phyloP scores from a whole-genome alignment of 495 filamentous ascomycete species.

The Lasiosphaeria hispida region DNA sequence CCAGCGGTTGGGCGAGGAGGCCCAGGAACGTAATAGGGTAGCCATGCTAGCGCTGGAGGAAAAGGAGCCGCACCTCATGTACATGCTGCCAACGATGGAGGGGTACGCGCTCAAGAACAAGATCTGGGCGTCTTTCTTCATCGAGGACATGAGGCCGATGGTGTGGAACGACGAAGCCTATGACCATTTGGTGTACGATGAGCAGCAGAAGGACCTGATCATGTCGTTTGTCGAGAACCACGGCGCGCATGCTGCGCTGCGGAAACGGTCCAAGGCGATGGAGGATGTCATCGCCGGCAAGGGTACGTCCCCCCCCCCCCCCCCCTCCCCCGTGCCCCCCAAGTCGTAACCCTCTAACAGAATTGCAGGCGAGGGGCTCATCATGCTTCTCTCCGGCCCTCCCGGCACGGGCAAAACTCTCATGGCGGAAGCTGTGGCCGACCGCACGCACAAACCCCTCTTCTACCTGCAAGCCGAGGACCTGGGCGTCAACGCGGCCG shows the following conservation, averaged over 20 bases:
- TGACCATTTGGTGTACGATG: conserved; percentile 38
- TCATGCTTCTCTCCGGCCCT: conserved; percentile 40
- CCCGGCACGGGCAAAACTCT: conserved; percentile 61
- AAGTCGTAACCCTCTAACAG: neutral
- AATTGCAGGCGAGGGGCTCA: conserved; percentile 26
- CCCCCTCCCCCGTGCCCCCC: neutral
- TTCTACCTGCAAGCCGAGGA: conserved; percentile 55
- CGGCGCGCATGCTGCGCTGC: conserved; percentile 4
- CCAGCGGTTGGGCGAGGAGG: conserved; percentile 22
- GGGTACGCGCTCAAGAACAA: conserved; percentile 43
- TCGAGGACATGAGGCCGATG: conserved; percentile 35
- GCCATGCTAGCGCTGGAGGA: conserved; percentile 22
- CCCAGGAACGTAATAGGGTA: conserved; percentile 30
- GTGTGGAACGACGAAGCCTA: conserved; percentile 39
- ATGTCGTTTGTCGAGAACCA: conserved; percentile 43
- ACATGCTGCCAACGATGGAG: conserved; percentile 35
- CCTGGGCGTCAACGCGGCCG: conserved; percentile 45
- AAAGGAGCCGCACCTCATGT: conserved; percentile 31
- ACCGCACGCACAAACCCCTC: conserved; percentile 47
- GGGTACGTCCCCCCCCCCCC: conserved; percentile 8
- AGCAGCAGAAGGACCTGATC: conserved; percentile 40
- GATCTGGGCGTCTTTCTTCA: conserved; percentile 37
- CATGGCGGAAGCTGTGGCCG: conserved; percentile 55
- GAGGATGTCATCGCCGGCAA: conserved; percentile 26
- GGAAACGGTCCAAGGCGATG: conserved; percentile 9